Evolutionary conservation across 441 rosid species (phyloP).

Genomic region (Adansonia madagascariensis): DNA sequence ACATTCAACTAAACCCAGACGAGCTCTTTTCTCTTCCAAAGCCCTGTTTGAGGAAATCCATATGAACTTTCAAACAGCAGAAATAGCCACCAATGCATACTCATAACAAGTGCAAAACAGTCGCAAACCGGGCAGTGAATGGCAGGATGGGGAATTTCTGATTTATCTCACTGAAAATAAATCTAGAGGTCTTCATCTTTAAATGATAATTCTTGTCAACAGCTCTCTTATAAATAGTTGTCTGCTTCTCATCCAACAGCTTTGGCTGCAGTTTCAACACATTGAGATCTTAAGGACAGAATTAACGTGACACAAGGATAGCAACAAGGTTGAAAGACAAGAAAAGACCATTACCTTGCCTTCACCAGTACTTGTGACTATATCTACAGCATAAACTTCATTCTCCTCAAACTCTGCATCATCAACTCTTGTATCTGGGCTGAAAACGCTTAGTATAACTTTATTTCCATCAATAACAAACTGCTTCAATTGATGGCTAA

Average conservation of each 20-base stretch:
- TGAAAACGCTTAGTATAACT: constrained; percentile 65
- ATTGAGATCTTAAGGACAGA: not conserved
- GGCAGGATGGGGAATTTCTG: constrained; percentile 84
- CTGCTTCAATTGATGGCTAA: constrained; percentile 91
- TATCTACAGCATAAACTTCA: constrained; percentile 85
- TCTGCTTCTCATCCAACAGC: constrained; percentile 88
- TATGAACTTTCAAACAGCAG: not conserved
- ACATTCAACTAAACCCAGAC: constrained; percentile 89
- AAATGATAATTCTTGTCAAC: constrained; percentile 77
- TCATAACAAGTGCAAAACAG: constrained; percentile 2
- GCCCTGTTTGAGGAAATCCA: constrained; percentile 47
- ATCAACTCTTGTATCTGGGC: constrained; percentile 86
- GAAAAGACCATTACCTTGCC: constrained; percentile 65
- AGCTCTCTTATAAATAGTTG: constrained; percentile 89
- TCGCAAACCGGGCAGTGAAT: constrained; percentile 71
- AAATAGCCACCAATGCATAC: not conserved
- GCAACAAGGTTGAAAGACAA: not conserved
- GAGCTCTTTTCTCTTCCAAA: constrained; percentile 90
- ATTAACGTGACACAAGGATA: not conserved
- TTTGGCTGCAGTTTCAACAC: constrained; percentile 65
- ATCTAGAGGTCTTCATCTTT: constrained; percentile 96
- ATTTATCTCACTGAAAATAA: constrained; percentile 84
- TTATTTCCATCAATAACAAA: constrained; percentile 87
- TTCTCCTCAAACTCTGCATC: constrained; percentile 93
- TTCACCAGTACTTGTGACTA: constrained; percentile 89